phyloP scores from a whole-genome alignment of 2,329 filamentous ascomycete species.

The Trichoderma sp. region DNA sequence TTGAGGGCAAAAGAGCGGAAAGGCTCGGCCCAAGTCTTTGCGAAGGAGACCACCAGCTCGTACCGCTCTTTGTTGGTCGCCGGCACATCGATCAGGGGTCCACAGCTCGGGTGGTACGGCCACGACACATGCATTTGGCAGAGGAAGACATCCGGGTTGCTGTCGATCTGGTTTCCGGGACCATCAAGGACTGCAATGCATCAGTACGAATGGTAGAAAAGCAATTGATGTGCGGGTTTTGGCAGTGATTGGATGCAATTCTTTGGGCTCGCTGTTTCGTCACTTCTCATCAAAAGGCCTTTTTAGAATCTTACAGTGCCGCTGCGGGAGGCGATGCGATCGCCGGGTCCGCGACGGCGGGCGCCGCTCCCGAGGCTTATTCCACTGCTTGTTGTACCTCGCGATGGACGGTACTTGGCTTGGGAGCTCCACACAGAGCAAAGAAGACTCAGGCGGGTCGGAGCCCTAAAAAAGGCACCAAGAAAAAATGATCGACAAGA shows the following conservation, averaged over 20 bases:
- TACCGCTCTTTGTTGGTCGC: slow-evolving; percentile 42
- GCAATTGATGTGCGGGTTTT: background rate
- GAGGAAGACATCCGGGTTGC: slow-evolving; percentile 41
- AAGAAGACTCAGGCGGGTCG: background rate
- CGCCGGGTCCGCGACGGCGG: slow-evolving; percentile 20
- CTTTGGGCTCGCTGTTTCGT: background rate
- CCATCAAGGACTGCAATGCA: slow-evolving; percentile 49
- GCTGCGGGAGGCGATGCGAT: slow-evolving; percentile 8
- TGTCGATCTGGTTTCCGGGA: slow-evolving; percentile 44
- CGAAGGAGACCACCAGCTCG: slow-evolving; percentile 46
- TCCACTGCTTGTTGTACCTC: background rate
- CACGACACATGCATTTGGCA: slow-evolving; percentile 57
- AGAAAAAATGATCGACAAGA: background rate
- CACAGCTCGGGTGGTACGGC: slow-evolving; percentile 44
- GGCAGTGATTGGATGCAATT: background rate
- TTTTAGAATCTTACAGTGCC: background rate
- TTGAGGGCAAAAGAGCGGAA: slow-evolving; percentile 46
- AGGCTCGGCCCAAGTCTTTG: slow-evolving; percentile 51
- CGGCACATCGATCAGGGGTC: slow-evolving; percentile 43
- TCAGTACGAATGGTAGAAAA: background rate
- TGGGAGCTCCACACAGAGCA: slow-evolving; percentile 5
- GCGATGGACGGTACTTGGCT: background rate
- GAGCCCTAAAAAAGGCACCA: background rate
- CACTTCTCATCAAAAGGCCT: slow-evolving; percentile 1
- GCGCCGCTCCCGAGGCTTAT: slow-evolving; percentile 17